A percentile compares a stretch with the other conserved stretches of the same genome.
Evolutionary conservation across 2,329 filamentous ascomycete genomes (phyloP).

Genomic region (Aureobasidium lini): DNA sequence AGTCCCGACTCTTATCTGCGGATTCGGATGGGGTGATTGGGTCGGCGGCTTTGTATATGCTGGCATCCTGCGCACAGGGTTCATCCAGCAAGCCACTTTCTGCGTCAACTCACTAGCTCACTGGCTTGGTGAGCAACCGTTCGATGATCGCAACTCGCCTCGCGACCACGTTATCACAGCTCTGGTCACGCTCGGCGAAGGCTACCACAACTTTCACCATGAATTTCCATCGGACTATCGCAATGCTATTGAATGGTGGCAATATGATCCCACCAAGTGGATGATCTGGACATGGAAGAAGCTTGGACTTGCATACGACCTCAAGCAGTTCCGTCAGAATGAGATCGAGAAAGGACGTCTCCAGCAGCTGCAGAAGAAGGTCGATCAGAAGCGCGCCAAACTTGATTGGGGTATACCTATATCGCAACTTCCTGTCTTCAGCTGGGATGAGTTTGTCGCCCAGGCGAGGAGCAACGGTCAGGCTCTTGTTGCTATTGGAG

Average conservation of each 20-base stretch:
- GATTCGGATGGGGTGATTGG: constrained; percentile 75
- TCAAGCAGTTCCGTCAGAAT: constrained; percentile 86
- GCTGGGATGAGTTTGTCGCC: constrained; percentile 78
- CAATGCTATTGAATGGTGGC: constrained; percentile 83
- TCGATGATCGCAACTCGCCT: constrained; percentile 86
- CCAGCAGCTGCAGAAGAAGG: constrained; percentile 86
- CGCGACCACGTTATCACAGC: constrained; percentile 83
- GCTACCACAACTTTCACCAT: constrained; percentile 94
- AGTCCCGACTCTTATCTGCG: constrained; percentile 67
- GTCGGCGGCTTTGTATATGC: constrained; percentile 75
- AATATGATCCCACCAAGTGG: constrained; percentile 92
- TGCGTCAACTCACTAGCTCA: constrained; percentile 91
- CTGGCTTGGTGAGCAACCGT: constrained; percentile 86
- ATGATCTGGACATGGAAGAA: constrained; percentile 78
- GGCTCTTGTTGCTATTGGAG: constrained; percentile 74
- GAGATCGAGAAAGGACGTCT: constrained; percentile 88
- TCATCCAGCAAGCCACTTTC: constrained; percentile 88
- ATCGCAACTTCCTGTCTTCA: constrained; percentile 75
- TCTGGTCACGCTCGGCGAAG: constrained; percentile 76
- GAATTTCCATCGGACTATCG: constrained; percentile 91
- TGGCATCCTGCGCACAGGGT: constrained; percentile 78
- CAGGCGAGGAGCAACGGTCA: constrained; percentile 70
- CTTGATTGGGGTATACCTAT: constrained; percentile 84
- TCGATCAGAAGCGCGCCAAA: constrained; percentile 73
- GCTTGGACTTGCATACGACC: constrained; percentile 72